Evolutionary conservation across 2,329 filamentous ascomycete species (phyloP).

Genomic region (Helotiales sp.): DNA sequence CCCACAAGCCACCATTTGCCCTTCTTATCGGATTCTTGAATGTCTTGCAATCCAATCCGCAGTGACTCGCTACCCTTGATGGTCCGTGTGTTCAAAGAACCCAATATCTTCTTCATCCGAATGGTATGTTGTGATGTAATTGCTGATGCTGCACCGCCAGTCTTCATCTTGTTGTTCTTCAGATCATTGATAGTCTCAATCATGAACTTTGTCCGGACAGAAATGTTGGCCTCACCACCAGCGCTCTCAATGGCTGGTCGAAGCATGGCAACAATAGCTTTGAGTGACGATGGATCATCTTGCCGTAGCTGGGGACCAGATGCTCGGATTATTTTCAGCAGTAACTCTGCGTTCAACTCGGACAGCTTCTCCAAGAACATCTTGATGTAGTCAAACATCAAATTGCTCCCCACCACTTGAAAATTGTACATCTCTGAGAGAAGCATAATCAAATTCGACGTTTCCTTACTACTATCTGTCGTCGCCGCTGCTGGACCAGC

Average conservation of each 20-base stretch:
- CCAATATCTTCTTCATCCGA: constrained; percentile 87
- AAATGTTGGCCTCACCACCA: constrained; percentile 74
- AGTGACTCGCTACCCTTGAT: constrained; percentile 81
- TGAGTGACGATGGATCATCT: constrained; percentile 86
- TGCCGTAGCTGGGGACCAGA: constrained; percentile 82
- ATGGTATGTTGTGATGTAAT: constrained; percentile 81
- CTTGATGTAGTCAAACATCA: constrained; percentile 91
- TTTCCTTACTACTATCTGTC: constrained; percentile 57
- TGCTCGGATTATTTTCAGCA: constrained; percentile 82
- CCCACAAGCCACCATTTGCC: constrained; percentile 99
- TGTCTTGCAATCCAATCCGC: constrained; percentile 79
- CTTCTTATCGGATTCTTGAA: constrained; percentile 80
- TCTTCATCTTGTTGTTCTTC: constrained; percentile 91
- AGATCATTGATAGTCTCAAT: constrained; percentile 94
- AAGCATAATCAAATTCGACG: constrained; percentile 79
- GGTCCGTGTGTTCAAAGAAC: constrained; percentile 71
- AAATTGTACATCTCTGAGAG: constrained; percentile 91
- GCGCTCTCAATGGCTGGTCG: constrained; percentile 71
- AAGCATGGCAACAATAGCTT: constrained; percentile 83
- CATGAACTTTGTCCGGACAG: constrained; percentile 94
- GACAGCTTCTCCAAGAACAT: constrained; percentile 75
- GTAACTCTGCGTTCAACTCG: constrained; percentile 85
- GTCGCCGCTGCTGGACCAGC: constrained; percentile 38
- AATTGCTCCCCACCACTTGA: constrained; percentile 78
- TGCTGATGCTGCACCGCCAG: constrained; percentile 70